These are phyloP conservation scores for Colletotrichum karsti DNA, from an alignment of 2,329 filamentous ascomycete genomes.

Conservation along the genomic window DNA sequence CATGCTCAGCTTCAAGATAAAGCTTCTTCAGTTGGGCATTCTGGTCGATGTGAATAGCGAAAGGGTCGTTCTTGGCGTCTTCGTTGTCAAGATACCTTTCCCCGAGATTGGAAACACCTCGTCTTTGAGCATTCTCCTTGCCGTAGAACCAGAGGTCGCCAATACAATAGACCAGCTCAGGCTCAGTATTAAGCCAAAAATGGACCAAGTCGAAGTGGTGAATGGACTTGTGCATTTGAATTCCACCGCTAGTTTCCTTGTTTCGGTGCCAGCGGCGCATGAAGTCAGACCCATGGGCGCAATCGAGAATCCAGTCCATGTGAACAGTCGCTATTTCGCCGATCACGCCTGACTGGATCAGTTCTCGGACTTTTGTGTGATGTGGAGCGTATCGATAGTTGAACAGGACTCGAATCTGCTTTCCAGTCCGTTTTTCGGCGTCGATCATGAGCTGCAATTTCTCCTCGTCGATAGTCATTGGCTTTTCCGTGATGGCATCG, in stretches of 20 bases:
- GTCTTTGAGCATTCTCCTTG: slow-evolving; percentile 65
- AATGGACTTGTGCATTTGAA: slow-evolving; percentile 70
- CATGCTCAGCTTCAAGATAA: slow-evolving; percentile 57
- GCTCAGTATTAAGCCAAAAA: slow-evolving; percentile 67
- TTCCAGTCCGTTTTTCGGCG: slow-evolving; percentile 54
- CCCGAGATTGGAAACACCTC: slow-evolving; percentile 51
- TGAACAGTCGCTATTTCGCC: slow-evolving; percentile 66
- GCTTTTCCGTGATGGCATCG: slow-evolving; percentile 70
- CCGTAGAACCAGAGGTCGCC: slow-evolving; percentile 69
- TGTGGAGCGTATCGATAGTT: slow-evolving; percentile 74
- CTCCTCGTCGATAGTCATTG: slow-evolving; percentile 68
- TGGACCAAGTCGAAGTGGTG: slow-evolving; percentile 72
- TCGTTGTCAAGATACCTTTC: slow-evolving; percentile 48
- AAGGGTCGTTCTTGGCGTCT: slow-evolving; percentile 51
- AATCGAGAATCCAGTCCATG: slow-evolving; percentile 72
- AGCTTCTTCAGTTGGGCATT: slow-evolving; percentile 51
- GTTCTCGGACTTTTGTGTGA: slow-evolving; percentile 66
- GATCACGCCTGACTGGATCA: slow-evolving; percentile 62
- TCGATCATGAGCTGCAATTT: slow-evolving; percentile 54
- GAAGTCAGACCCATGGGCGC: slow-evolving; percentile 68
- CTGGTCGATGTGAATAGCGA: slow-evolving; percentile 51
- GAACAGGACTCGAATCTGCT: slow-evolving; percentile 65
- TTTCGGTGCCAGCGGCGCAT: slow-evolving; percentile 72
- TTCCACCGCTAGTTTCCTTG: slow-evolving; percentile 65
- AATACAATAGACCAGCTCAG: slow-evolving; percentile 64